These are phyloP conservation scores for Fraxinus pennsylvanica DNA, from an alignment of 257 asterid genomes.

Conservation along the genomic window DNA sequence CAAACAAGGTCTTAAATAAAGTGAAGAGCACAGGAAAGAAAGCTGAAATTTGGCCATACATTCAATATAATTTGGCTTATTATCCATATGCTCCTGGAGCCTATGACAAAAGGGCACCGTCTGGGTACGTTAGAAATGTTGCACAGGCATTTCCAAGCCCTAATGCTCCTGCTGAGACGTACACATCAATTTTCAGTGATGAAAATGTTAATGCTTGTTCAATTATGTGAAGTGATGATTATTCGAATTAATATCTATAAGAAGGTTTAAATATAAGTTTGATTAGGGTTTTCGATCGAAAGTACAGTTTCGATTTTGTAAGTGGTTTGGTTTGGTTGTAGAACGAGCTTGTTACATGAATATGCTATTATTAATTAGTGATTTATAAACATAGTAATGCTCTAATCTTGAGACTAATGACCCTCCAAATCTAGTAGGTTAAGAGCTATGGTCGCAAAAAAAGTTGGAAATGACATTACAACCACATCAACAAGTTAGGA, in stretches of 20 bases:
- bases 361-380: no score
- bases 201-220: slow-evolving; percentile 76
- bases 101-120: slow-evolving; percentile 81
- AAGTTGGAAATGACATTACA: no score
- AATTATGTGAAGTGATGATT: slow-evolving; percentile 44
- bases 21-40: slow-evolving; percentile 62
- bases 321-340: no score
- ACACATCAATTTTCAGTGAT: slow-evolving; percentile 60
- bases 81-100: slow-evolving; percentile 73
- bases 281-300: no score
- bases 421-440: no score
- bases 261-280: not conserved
- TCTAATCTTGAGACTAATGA: no score
- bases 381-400: no score
- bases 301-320: no score
- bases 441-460: no score
- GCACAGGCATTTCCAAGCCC: slow-evolving; percentile 59
- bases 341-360: no score
- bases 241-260: no score
- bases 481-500: no score
- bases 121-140: slow-evolving; percentile 68
- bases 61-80: slow-evolving; percentile 49
- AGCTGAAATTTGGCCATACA: slow-evolving; percentile 82
- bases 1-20: slow-evolving; percentile 52
- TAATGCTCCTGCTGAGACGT: slow-evolving; percentile 36